phyloP scores from a whole-genome alignment of 2,329 filamentous ascomycete genomes.

The Phialophora tarda region DNA sequence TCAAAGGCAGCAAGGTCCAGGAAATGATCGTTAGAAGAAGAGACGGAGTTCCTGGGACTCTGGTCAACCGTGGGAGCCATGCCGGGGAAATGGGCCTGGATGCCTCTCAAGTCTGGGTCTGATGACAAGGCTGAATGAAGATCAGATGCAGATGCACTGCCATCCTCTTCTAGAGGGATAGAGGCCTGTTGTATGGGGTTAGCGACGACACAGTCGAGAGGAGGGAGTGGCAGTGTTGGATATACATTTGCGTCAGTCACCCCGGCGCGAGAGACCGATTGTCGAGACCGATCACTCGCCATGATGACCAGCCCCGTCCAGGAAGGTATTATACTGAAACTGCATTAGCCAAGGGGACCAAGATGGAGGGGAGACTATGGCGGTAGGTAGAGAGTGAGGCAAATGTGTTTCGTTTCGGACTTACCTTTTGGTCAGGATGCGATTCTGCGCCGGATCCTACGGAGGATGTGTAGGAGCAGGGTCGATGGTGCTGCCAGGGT shows the following conservation, averaged over 20 bases:
- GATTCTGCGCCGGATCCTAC: not conserved
- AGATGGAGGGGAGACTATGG: not conserved
- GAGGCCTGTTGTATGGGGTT: slow-evolving; percentile 24
- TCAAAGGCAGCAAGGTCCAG: slow-evolving; percentile 23
- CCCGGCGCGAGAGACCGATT: slow-evolving; percentile 7
- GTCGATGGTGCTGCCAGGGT: not conserved
- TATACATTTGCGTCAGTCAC: slow-evolving; percentile 28
- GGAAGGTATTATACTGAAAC: not conserved
- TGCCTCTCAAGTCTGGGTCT: slow-evolving; percentile 30
- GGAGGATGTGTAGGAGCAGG: not conserved
- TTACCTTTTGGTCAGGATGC: slow-evolving; percentile 1
- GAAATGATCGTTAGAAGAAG: slow-evolving; percentile 14
- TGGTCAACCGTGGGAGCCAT: slow-evolving; percentile 24
- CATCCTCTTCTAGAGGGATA: slow-evolving; percentile 28
- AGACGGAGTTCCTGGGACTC: slow-evolving; percentile 16
- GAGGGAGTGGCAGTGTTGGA: slow-evolving; percentile 28
- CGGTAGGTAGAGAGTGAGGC: slow-evolving; percentile 12
- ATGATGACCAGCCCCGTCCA: slow-evolving; percentile 6
- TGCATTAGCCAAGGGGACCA: not conserved
- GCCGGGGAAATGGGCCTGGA: slow-evolving; percentile 27
- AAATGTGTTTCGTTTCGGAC: not conserved
- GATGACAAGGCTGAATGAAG: slow-evolving; percentile 26
- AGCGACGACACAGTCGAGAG: slow-evolving; percentile 8
- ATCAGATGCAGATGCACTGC: slow-evolving; percentile 24
- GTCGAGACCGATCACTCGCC: slow-evolving; percentile 17